Evolutionary conservation across 495 filamentous ascomycete species (phyloP), one percentile per base, ranked within the genome.

Genomic region (Cudoniella acicularis): DNA sequence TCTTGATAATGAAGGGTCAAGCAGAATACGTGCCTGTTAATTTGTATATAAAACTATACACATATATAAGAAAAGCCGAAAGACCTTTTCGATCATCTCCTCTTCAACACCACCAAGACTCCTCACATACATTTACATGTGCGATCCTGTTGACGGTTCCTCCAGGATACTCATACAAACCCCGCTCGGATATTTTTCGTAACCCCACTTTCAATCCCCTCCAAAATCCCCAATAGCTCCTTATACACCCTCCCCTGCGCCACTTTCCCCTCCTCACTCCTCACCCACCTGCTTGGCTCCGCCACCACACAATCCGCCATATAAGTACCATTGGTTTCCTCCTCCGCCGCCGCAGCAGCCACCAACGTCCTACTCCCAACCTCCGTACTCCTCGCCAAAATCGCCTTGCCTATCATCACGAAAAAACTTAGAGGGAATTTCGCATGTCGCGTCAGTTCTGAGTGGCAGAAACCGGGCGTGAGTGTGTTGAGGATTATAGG

Each of bases 401-500:
- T 16, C 3, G 30, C 20, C 47, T 64, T 58, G 11, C 47, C 55
- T 18, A 67, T 45, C 43, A 43, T 30, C 17, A 16, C 56, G 1
- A 60, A 18, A 2, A 63, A 10, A 16, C 56, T 63, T 16, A 57
- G 27, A n/a, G 53, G 52, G 16, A 57, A 54, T 40, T 20, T 25
- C 22, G 56, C 45, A 47, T 60, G 41, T 41, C 64, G 49, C 52
- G 56, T 60, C 8, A 66, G 42, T 10, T 61, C 60, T 36, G 60
- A 60, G 21, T 63, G 26, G 20, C 60, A 63, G 4, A 72, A 56
- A 1, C 71, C 69, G 0, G 71, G 74, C 8, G 67, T 71, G 11
- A 73, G 42, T 20, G 73, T 69, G 63, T 82, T 84, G 52, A 87
- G 66, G 21, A 83, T 72, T 17, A 88, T 79, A 41, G 43, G 26